Evolutionary conservation across 164 flowering plant genomes (phyloP), one percentile per base, ranked within the genome.

Genomic region (Umbilicus rupestris): DNA sequence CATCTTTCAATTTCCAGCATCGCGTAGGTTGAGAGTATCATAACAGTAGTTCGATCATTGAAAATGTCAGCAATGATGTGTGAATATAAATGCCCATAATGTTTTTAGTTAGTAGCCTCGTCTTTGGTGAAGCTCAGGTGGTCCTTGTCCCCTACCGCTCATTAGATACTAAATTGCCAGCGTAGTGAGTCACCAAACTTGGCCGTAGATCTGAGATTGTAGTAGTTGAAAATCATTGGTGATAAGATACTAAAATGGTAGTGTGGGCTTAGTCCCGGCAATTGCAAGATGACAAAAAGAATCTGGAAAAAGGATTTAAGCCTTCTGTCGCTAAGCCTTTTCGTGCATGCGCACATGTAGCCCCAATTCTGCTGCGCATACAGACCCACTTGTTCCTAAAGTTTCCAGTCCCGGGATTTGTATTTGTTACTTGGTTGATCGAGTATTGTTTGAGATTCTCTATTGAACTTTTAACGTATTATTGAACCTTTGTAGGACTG

Each of bases 201-300:
- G 37, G 31, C 60, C 19, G 60, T 28, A 55, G 60, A 55, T 55
- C 60, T 55, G 19, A 55, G 60, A 55, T 28, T 55, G 31, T 28
- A 26, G 60, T 55, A 4, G 58, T 55, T 50, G 28, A 50, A 50
- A 50, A 41, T 64, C 29, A 17, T 16, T 39, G 35, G 20, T 42
- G 44, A 37, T 63, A 45, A 47, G 68, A 65, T 65, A 11, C 52
- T 29, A 22, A 20, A 28, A 39, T 11, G 39, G 49, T 20, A 28
- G 47, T 24, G 20, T 44, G 49, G 19, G 42, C 12, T 7, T 17
- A 4, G 28, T 62, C 60, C 63, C 45, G 67, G 37, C 22, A 30
- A 29, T 64, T 15, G 66, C 72, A 68, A 70, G 49, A 70, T 65
- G 80, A 74, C 77, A 77, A 74, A 68, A 58, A 24, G 69, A 64